Base-by-base conservation (phyloP, 139 green algal genomes). In the Micractinium sp. region DNA sequence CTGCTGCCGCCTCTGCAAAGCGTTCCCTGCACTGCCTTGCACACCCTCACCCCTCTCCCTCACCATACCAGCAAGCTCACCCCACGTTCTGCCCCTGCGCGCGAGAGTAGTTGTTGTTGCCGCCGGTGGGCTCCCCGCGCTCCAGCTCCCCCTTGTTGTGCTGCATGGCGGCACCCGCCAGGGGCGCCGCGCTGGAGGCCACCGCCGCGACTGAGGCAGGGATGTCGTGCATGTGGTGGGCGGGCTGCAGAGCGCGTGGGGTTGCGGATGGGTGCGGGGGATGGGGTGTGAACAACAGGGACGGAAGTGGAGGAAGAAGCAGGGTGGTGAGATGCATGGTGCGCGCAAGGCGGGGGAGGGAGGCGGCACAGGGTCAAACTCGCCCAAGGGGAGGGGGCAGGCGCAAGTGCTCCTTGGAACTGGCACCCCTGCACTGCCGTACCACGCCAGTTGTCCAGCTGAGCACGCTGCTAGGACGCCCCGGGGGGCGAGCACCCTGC, bases 91-190 rank as follows among this genome's bases (percentile, higher is more conserved):
- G 95, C 71, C 95, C 95, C 20, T 93, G 85, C 29, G 93, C 88
- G 16, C 95, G 92, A 13, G 88, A 85, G 93, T 98, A 98, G 91
- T 97, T 97, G 94, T 97, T 97, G 69, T 79, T 85, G 47, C 79
- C 36, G 53, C 82, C 84, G n/a, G 73, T 53, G 20, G 87, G 38
- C 77, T 82, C 38, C 36, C 77, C 67, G 29, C 63, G 39, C 9
- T 39, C 61, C 12, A 3, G 61, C 25, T 33, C 63, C 3, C 13
- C 82, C 63, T 27, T 38, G 35, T 35, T 63, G 36, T 38, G 1
- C 13, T 23, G 56, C 61, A 67, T 31, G 3, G 63, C 36, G 5
- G 66, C 63, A 29, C 35, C 25, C 39, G 39, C 0, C 63, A 80
- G n/a, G 7, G 63, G 36, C 38, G 31, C 47, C 29, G 47, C 41